Evolutionary conservation across 345 rosid species (phyloP).

Genomic region (Trapa bicornis): DNA sequence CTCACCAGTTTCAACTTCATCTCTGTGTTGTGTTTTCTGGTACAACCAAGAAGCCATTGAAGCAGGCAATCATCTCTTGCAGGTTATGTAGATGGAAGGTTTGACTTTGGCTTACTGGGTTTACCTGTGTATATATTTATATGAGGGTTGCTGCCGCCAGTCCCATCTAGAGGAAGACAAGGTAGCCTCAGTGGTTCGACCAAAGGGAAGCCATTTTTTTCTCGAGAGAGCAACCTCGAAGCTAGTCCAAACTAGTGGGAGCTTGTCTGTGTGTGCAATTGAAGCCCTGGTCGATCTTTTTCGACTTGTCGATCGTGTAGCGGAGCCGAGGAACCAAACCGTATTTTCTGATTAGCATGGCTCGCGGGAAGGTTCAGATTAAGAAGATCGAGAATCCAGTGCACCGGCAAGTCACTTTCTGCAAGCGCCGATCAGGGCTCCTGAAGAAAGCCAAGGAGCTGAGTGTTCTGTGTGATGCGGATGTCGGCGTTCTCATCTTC

Average conservation of each 20-base stretch:
- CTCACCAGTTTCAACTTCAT: no score
- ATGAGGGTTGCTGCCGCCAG: no score
- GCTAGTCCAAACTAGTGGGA: constrained; percentile 99
- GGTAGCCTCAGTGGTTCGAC: not conserved
- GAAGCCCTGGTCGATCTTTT: no score
- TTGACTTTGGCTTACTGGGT: no score
- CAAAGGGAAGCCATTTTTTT: not conserved
- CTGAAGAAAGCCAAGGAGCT: constrained; percentile 96
- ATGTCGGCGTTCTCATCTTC: constrained; percentile 69
- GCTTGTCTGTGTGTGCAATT: constrained; percentile 33
- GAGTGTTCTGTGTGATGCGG: constrained; percentile 85
- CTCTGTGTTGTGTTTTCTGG: no score
- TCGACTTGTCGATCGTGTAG: no score
- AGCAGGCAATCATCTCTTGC: no score
- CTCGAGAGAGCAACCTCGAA: constrained; percentile 51
- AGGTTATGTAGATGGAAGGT: no score
- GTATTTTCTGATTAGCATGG: constrained; percentile 23
- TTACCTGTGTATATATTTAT: no score
- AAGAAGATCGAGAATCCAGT: constrained; percentile 78
- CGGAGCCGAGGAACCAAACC: no score
- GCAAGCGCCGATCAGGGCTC: constrained; percentile 91
- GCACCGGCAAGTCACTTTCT: constrained; percentile 92
- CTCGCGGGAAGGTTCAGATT: constrained; percentile 87
- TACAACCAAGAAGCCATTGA: no score
- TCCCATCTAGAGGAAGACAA: not conserved